Conservation (phyloP, 257 asterid species). For the Solanum lycopersicoides region DNA sequence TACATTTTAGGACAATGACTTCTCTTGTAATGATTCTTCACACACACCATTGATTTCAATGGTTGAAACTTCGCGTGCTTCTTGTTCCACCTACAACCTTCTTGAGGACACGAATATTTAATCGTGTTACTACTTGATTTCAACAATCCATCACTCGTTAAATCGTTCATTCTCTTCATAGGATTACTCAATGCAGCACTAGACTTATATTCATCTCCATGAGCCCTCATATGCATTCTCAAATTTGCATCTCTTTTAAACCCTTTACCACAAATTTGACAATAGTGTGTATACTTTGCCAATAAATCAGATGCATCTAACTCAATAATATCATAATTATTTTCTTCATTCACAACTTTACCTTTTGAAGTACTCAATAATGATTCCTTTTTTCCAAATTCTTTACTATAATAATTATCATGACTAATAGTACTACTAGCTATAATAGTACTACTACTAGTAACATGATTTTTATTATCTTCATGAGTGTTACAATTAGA, state of each 20-base stretch:
- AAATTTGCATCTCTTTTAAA: slow-evolving; percentile 89
- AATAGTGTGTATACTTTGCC: slow-evolving; percentile 91
- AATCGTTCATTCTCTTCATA: slow-evolving; percentile 37
- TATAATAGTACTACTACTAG: background rate
- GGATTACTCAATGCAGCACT: slow-evolving; percentile 96
- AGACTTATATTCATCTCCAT: slow-evolving; percentile 92
- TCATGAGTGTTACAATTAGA: background rate
- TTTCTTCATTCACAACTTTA: background rate
- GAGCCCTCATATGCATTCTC: slow-evolving; percentile 98
- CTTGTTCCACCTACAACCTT: slow-evolving; percentile 80
- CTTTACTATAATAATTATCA: background rate
- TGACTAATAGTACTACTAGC: background rate
- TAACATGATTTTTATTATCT: background rate
- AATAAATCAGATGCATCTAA: slow-evolving; percentile 55
- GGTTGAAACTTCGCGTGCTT: slow-evolving; percentile 89
- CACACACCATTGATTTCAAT: slow-evolving; percentile 74
- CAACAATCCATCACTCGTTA: background rate
- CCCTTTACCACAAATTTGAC: slow-evolving; percentile 88
- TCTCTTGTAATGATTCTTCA: slow-evolving; percentile 89
- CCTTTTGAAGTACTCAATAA: slow-evolving; percentile 1
- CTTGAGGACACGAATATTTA: slow-evolving; percentile 75
- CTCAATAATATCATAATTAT: slow-evolving; percentile 44
- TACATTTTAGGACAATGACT: slow-evolving; percentile 90
- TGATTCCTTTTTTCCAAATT: background rate
- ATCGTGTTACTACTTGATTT: slow-evolving; percentile 27